These are phyloP conservation scores for Cicer judaicum DNA, from an alignment of 306 rosid genomes.

Conservation along the genomic window DNA sequence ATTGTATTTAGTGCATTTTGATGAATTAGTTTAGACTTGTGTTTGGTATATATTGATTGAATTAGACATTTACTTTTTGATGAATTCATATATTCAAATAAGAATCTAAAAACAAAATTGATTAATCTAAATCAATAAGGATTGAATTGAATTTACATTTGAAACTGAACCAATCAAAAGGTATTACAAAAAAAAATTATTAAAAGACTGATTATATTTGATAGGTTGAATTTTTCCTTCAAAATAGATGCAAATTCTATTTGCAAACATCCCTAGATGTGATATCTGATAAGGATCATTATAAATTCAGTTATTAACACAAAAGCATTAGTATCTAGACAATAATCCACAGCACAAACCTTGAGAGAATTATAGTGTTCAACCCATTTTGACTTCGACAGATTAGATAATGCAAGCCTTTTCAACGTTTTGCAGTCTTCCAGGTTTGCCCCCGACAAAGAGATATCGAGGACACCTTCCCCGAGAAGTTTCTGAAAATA, in stretches of 20 bases:
- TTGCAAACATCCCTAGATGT: background rate
- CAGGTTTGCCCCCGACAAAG: constrained; percentile 59
- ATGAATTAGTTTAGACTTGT: background rate
- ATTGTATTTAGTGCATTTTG: background rate
- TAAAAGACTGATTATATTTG: background rate
- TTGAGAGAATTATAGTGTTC: constrained; percentile 71
- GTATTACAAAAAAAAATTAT: background rate
- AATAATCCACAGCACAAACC: constrained; percentile 60
- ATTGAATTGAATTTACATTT: constrained; percentile 8
- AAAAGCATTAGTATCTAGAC: constrained; percentile 17
- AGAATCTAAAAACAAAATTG: background rate
- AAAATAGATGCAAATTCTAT: background rate
- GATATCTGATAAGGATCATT: background rate
- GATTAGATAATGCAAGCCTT: constrained; percentile 67
- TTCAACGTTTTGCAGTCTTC: constrained; percentile 82
- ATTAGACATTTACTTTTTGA: background rate
- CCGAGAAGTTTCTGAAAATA: constrained; percentile 83
- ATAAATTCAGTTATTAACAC: background rate
- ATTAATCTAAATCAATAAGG: background rate
- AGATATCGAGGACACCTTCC: constrained; percentile 78
- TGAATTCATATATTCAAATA: constrained; percentile 1
- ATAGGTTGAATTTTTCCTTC: background rate
- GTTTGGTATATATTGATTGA: background rate
- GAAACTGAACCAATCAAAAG: constrained; percentile 11
- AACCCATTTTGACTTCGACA: constrained; percentile 77